Conservation (phyloP, 2,329 filamentous ascomycete genomes). For the Fusarium xylarioides region DNA sequence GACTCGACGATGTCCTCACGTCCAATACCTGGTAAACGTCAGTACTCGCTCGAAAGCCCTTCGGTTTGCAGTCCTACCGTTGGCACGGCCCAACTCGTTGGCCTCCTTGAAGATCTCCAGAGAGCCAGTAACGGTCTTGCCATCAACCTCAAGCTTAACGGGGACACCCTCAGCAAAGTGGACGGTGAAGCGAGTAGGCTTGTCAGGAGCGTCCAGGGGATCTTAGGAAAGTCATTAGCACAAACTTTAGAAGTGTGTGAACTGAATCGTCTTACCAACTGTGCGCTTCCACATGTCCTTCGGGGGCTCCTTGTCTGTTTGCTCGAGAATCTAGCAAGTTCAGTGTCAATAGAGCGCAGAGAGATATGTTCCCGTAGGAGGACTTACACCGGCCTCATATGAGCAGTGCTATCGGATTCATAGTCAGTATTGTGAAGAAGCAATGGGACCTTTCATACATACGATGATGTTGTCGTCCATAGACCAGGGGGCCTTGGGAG, state of each 20-base stretch:
- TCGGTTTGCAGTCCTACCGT: not conserved
- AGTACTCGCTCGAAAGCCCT: not conserved
- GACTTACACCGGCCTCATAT: conserved; percentile 23
- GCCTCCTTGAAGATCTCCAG: conserved; percentile 72
- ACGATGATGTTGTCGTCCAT: conserved; percentile 53
- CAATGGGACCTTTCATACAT: not conserved
- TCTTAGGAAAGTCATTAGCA: conserved; percentile 45
- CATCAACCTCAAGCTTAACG: conserved; percentile 65
- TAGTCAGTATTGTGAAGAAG: not conserved
- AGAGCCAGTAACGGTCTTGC: conserved; percentile 67
- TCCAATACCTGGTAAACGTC: not conserved
- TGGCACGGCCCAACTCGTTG: conserved; percentile 55
- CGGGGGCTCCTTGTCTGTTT: conserved; percentile 64
- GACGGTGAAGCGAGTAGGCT: conserved; percentile 71
- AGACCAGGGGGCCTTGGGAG: conserved; percentile 76
- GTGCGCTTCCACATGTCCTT: conserved; percentile 77
- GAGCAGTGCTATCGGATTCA: conserved; percentile 9
- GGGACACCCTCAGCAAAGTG: conserved; percentile 74
- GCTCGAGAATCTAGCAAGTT: conserved; percentile 52
- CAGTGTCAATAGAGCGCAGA: not conserved
- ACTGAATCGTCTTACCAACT: conserved; percentile 13
- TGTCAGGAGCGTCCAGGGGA: conserved; percentile 69
- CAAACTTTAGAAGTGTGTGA: fast-evolving
- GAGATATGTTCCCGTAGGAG: too few species aligned
- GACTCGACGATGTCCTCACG: not conserved